A percentile compares a stretch with the other conserved stretches of the same genome.
Conservation (phyloP, 345 rosid genomes). For the Linum trigynum region DNA sequence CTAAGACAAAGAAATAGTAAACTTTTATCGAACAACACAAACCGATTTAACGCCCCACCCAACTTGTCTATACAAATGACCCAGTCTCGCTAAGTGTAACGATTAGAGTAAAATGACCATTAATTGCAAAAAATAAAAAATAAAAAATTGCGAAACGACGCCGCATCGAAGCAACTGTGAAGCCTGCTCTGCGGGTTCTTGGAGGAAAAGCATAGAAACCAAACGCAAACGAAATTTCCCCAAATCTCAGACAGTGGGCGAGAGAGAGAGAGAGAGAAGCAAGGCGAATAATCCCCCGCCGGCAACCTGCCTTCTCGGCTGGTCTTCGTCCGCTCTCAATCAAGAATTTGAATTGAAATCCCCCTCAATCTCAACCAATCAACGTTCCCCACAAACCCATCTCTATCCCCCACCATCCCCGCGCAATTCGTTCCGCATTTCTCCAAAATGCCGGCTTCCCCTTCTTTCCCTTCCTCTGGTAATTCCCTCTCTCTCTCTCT, state of each 20-base stretch:
- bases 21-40: too few relatives aligned
- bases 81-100: too few relatives aligned
- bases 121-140: too few relatives aligned
- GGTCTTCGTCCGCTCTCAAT: not conserved
- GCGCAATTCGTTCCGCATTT: not conserved
- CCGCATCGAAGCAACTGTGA: not conserved
- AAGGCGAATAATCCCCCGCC: not conserved
- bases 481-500: not conserved
- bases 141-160: not conserved
- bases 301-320: not conserved
- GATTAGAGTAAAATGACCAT: too few relatives aligned
- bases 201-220: too few relatives aligned
- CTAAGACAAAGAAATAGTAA: too few relatives aligned
- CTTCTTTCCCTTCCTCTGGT: slow-evolving; percentile 1
- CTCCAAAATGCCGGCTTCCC: not conserved
- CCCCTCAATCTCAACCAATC: not conserved
- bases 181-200: too few relatives aligned
- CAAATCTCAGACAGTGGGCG: not conserved
- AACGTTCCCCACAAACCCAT: too few relatives aligned
- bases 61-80: too few relatives aligned
- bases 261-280: not conserved
- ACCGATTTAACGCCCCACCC: too few relatives aligned
- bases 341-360: not conserved
- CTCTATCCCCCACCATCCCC: not conserved
- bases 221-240: not conserved